phyloP scores from a whole-genome alignment of 2,329 filamentous ascomycete genomes.

The Fusarium caatingaense region DNA sequence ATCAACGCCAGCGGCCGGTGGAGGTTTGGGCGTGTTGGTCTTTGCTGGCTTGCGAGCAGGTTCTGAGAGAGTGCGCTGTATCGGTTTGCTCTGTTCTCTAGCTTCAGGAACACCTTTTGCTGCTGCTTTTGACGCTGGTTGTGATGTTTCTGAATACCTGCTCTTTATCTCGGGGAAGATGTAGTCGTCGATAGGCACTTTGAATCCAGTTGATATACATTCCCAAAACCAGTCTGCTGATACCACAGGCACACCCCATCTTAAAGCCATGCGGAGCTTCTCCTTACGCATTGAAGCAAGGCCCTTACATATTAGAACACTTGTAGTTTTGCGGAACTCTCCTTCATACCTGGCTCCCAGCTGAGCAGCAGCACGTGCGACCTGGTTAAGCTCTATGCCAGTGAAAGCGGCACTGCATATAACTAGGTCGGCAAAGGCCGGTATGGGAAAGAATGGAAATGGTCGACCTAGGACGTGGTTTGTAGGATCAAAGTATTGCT shows the following conservation, averaged over 20 bases:
- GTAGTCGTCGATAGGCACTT: conserved; percentile 59
- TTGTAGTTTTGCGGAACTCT: conserved; percentile 76
- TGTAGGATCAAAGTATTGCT: conserved; percentile 74
- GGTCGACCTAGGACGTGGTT: conserved; percentile 81
- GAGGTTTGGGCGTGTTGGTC: conserved; percentile 31
- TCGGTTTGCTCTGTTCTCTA: conserved; percentile 18
- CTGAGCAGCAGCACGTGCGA: conserved; percentile 79
- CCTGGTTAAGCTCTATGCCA: conserved; percentile 85
- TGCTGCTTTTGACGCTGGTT: conserved; percentile 12
- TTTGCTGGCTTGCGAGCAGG: conserved; percentile 24
- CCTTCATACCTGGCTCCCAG: conserved; percentile 87
- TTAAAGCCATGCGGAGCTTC: conserved; percentile 81
- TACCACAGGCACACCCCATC: conserved; percentile 85
- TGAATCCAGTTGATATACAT: conserved; percentile 71
- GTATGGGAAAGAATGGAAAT: conserved; percentile 76
- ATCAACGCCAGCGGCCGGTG: conserved; percentile 51
- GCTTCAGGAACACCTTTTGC: conserved; percentile 7
- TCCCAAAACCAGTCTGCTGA: conserved; percentile 86
- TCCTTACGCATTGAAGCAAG: conserved; percentile 70
- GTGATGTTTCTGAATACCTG: conserved; percentile 34
- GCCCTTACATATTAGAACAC: conserved; percentile 79
- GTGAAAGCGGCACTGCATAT: conserved; percentile 86
- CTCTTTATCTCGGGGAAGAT: conserved; percentile 61
- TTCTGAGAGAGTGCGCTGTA: conserved; percentile 42
- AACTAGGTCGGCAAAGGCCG: conserved; percentile 74